phyloP scores from a whole-genome alignment of 116 monocot species.

The Iris pallida region DNA sequence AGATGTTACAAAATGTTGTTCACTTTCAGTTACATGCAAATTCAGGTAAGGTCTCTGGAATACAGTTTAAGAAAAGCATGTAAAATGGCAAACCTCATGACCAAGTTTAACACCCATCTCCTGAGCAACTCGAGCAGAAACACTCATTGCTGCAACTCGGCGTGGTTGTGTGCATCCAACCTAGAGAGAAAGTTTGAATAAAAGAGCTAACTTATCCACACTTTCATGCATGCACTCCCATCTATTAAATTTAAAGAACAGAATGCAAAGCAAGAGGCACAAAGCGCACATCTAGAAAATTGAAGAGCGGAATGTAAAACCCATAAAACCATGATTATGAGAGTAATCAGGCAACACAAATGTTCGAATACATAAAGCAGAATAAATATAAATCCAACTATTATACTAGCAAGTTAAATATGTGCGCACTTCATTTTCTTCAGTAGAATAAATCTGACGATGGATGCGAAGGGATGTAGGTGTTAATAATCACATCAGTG shows the following conservation, averaged over 20 bases:
- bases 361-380: too few species aligned
- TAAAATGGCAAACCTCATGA: slow-evolving; percentile 62
- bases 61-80: neutral
- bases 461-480: too few species aligned
- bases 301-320: neutral
- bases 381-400: too few species aligned
- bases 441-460: too few species aligned
- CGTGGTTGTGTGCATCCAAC: slow-evolving; percentile 96
- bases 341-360: neutral
- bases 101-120: slow-evolving; percentile 98
- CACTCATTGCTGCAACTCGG: slow-evolving; percentile 97
- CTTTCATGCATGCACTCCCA: neutral
- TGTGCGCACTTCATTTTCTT: too few species aligned
- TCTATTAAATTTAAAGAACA: neutral
- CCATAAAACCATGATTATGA: neutral
- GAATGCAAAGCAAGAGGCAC: neutral
- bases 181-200: slow-evolving; percentile 25
- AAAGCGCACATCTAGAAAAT: too few species aligned
- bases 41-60: neutral
- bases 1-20: neutral
- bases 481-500: too few species aligned
- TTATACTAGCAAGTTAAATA: too few species aligned
- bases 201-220: neutral
- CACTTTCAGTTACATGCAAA: neutral
- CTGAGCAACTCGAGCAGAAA: slow-evolving; percentile 89